Base-by-base conservation (phyloP, 2,329 filamentous ascomycete species). In the Thielaviopsis euricoi region DNA sequence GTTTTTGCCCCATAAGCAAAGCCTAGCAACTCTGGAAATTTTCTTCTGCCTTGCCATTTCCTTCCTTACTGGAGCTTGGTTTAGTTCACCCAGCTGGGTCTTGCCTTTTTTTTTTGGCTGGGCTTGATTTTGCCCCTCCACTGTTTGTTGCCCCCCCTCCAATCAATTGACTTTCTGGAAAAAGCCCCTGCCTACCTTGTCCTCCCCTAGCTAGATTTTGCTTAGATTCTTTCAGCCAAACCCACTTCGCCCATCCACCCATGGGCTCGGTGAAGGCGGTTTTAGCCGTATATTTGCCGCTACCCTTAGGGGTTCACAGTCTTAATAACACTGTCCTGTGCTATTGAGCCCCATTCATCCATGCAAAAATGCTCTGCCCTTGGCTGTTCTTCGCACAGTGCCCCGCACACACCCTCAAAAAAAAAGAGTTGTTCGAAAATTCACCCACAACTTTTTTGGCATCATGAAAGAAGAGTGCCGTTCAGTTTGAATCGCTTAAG, bases 331-430 rank as follows among this genome's bases (percentile, higher is more conserved):
- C 58, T 48, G 58, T 57, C 37, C n/a, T n/a, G 1, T 43, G 13
- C 6, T n/a, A 40, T 33, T 33, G 29, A 33, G 3, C 7, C 37
- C 37, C 13, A 43, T 43, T n/a, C 37, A n/a, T n/a, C 5, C 2
- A 12, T 43, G 13, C 9, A 33, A 6, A 33, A n/a, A 43, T 15
- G 3, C 37, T 43, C 10, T 43, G 37, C 37, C 37, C 37, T 43
- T 43, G 37, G 37, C 37, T n/a, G 2, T 52, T 60, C 10, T 25
- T 13, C n/a, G 29, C 43, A 60, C 58, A 26, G 58, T 48, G 23
- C 58, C 55, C 58, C 58, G 55, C 58, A 57, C 58, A 60, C 55
- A 60, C 51, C 43, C 58, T 57, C 25, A 40, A 60, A 60, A 60
- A 58, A 25, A 56, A 57, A 43, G 48, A 57, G 50, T 52, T 55